These are phyloP conservation scores for Carpinus fangiana DNA, from an alignment of 306 rosid genomes.

Conservation along the genomic window DNA sequence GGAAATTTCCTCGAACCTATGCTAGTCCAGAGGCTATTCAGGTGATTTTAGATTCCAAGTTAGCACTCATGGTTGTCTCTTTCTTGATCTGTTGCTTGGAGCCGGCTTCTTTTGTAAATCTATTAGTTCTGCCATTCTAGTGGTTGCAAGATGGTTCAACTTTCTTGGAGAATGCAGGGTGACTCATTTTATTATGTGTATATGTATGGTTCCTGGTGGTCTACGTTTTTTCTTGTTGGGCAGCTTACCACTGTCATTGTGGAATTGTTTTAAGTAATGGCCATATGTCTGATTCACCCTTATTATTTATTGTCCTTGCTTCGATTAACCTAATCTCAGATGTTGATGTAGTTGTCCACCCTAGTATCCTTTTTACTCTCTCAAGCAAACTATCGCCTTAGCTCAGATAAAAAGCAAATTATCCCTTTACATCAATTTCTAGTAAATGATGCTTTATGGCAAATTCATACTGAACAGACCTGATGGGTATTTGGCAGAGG, in stretches of 20 bases:
- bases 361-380: constrained; percentile 4
- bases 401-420: not conserved
- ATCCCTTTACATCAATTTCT: constrained; percentile 3
- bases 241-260: not conserved
- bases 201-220: not conserved
- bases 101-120: constrained; percentile 14
- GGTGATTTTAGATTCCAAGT: constrained; percentile 44
- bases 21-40: constrained; percentile 96
- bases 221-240: not conserved
- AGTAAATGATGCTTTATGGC: constrained; percentile 5
- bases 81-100: constrained; percentile 15
- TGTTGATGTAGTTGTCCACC: constrained; percentile 16
- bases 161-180: constrained; percentile 17
- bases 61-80: constrained; percentile 14
- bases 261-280: constrained; percentile 4
- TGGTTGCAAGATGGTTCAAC: constrained; percentile 5
- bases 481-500: constrained; percentile 62
- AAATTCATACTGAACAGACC: constrained; percentile 21
- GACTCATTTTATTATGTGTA: not conserved
- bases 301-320: constrained; percentile 7
- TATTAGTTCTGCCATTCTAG: not conserved
- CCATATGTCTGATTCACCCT: constrained; percentile 5
- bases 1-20: constrained; percentile 86
- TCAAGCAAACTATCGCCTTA: not conserved
- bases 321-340: constrained; percentile 1